Evolutionary conservation across 164 flowering plant species (phyloP), one percentile per base, ranked within the genome.

Genomic region (Sedum album): DNA sequence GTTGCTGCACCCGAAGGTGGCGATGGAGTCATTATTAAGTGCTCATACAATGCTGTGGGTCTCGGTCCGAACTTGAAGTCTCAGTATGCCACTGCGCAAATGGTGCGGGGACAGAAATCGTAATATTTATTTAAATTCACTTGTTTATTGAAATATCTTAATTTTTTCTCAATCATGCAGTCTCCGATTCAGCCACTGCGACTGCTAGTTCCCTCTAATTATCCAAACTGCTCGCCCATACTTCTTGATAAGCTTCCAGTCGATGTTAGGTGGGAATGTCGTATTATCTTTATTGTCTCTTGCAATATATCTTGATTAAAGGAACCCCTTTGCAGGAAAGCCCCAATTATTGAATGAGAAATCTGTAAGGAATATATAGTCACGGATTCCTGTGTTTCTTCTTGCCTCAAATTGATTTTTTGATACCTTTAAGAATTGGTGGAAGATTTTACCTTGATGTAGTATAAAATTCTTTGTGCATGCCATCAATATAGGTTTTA

Each of bases 221-320:
- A 94, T 78, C 99, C 97, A 31, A 88, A 73, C 75, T 86, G 86
- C 78, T 91, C 95, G 2, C 99, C 96, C 2, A 74, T 85, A 68
- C 80, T 94, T 13, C 67, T 91, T 61, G 97, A 91, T 82, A 94
- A 86, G 76, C 79, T 90, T 66, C 93, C 95, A 1, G 85, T 80
- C 67, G 96, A 88, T 78, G 75, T 79, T 77, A 86, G 93, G 98
- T 91, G 68, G 80, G 76, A 21, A 26, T 46, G 23, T 20, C 8
- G 20, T 57, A 3, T 57, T 57, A 5, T 20, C 62, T 57, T 28
- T 57, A 57, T 57, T 4, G 31, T 26, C 20, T 28, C 10, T 57
- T 28, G 62, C 62, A 26, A 14, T 28, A 0, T 28, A 28, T 57
- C 15, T 57, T 57, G 33, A 11, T 57, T 26, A 23, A 57, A 57